A percentile compares a stretch with the other conserved stretches of the same genome.
Evolutionary conservation across 2,329 filamentous ascomycete genomes (phyloP).

Genomic region (Aspergillus flavus): DNA sequence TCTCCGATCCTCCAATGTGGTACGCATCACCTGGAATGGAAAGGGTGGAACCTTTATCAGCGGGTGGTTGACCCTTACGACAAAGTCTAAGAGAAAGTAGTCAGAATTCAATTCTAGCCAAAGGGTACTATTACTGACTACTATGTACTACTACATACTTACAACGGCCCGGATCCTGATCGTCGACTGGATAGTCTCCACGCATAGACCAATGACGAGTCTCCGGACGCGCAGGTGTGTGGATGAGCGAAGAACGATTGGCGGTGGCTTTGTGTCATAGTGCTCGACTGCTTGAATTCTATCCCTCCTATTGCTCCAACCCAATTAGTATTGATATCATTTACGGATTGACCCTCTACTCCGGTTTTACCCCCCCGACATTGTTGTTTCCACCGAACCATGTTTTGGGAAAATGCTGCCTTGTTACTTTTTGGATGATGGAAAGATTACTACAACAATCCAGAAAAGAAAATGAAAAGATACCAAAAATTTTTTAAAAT

Average conservation of each 20-base stretch:
- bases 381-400: background rate
- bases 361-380: background rate
- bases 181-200: background rate
- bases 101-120: background rate
- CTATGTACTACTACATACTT: background rate
- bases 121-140: background rate
- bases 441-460: background rate
- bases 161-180: background rate
- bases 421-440: background rate
- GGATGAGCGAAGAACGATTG: conserved; percentile 13
- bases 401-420: background rate
- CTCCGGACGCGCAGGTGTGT: conserved; percentile 24
- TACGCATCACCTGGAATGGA: background rate
- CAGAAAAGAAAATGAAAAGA: background rate
- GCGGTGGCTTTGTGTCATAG: background rate
- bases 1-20: background rate
- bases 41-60: background rate
- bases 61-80: background rate
- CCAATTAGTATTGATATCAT: background rate
- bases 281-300: background rate
- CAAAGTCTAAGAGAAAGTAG: background rate
- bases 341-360: background rate
- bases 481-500: background rate
- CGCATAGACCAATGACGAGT: conserved; percentile 27
- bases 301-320: background rate